Evolutionary conservation across 331 rosid species (phyloP).

Genomic region (Rhamnella rubrinervis): DNA sequence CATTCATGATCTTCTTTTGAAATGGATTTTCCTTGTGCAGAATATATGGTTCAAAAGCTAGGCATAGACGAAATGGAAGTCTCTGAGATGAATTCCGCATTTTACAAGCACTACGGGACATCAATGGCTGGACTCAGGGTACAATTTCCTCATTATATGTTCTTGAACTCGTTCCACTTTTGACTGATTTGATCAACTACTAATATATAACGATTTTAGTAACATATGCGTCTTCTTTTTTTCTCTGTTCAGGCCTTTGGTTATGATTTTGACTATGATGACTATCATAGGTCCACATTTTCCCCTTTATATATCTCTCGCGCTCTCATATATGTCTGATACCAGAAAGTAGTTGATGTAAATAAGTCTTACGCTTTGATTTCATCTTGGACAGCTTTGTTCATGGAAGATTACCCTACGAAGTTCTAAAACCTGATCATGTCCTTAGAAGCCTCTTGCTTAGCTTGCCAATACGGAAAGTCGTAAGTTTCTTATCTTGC

Average conservation of each 20-base stretch:
- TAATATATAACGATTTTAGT: not conserved
- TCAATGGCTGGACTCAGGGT: conserved; percentile 25
- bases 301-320: not conserved
- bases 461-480: conserved; percentile 15
- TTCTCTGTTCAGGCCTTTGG: conserved; percentile 20
- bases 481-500: conserved; percentile 5
- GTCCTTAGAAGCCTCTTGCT: conserved; percentile 12
- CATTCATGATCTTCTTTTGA: too few species aligned
- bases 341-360: not conserved
- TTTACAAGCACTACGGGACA: conserved; percentile 27
- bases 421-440: conserved; percentile 13
- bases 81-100: conserved; percentile 1
- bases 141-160: not conserved
- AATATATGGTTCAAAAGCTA: conserved; percentile 19
- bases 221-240: not conserved
- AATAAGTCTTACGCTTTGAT: not conserved
- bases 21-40: not conserved
- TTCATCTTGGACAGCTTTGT: conserved; percentile 9
- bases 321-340: not conserved
- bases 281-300: conserved; percentile 13
- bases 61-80: conserved; percentile 10
- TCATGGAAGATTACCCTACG: conserved; percentile 25
- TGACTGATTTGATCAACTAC: not conserved
- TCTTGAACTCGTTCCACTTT: not conserved
- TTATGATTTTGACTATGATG: conserved; percentile 23